Base-by-base conservation (phyloP, 73 alveolate species). In the Uronychia setigera region DNA sequence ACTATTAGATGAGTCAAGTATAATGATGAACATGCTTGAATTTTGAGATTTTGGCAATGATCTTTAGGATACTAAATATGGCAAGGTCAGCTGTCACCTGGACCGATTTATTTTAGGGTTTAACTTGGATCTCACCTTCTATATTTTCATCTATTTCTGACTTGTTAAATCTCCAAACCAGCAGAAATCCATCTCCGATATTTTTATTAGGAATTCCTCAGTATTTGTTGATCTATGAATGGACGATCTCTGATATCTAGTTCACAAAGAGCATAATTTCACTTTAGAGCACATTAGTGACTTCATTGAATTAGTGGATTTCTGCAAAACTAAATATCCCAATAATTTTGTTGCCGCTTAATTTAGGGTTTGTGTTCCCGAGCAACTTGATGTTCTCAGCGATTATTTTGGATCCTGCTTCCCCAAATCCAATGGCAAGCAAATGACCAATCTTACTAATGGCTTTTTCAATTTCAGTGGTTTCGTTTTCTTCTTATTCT, bases 301-400 rank as follows among this genome's bases (percentile, higher is more conserved):
- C 94, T 58, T 92, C 96, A 1, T 95, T 94, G 86, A 94, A 96
- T 79, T 93, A 88, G 58, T 95, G 97, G 79, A 95, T 93, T 84
- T 89, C 96, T 32, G 96, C 91, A 77, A 95, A 95, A 14, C 99
- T 97, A 75, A 95, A 95, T 35, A 95, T 95, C 29, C 98, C 99
- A 60, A 82, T 87, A 28, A 79, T 57, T 32, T 82, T 78, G 46
- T 60, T 26, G 9, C 99, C 97, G 35, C 93, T 88, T 77, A 88
- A 74, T 97, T 82, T 88, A 0, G 96, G 98, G 78, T 95, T 94
- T 32, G 93, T 80, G 67, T 46, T 46, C 46, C 95, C 99, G 32
- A 91, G 88, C n/a, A 84, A 80, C 57, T 83, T 46, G 85, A 92
- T 85, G 86, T 92, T 92, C 74, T 92, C 80, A 34, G 92, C 95